A percentile compares a stretch with the other conserved stretches of the same genome.
Conservation (phyloP, 257 asterid species). For the Scutellaria galericulata region DNA sequence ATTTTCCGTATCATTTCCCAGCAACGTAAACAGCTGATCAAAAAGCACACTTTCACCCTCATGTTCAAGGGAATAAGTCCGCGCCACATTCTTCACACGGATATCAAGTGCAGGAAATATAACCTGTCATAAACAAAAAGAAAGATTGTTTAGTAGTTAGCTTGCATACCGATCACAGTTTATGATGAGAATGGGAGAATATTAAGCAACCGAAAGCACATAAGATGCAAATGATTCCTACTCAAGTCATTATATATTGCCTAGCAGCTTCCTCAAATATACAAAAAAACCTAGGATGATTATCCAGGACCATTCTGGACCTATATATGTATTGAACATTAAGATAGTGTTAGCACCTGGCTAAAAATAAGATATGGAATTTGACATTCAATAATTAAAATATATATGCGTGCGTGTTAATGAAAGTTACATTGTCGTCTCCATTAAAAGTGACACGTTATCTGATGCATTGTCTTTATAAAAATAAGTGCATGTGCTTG, state of each 20-base stretch:
- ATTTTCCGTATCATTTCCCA: constrained; percentile 61
- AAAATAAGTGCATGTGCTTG: neutral
- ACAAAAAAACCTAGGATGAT: constrained; percentile 6
- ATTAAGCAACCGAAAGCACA: constrained; percentile 23
- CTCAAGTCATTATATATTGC: neutral
- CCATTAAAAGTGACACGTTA: no score
- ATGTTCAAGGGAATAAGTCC: constrained; percentile 97
- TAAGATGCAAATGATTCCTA: constrained; percentile 25
- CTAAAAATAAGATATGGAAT: no score
- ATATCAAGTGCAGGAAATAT: constrained; percentile 97
- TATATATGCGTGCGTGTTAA: no score
- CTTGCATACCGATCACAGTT: constrained; percentile 2
- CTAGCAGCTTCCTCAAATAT: constrained; percentile 9
- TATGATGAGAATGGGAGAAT: constrained; percentile 6
- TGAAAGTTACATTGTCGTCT: no score
- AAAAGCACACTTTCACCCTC: constrained; percentile 96
- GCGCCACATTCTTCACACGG: constrained; percentile 98
- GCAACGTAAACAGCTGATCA: constrained; percentile 84
- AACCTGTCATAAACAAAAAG: constrained; percentile 42
- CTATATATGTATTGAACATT: neutral
- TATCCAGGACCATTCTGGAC: neutral
- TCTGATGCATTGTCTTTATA: no score
- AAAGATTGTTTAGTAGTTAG: constrained; percentile 12
- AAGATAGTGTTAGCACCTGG: neutral
- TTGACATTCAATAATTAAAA: no score